Evolutionary conservation across 345 rosid species (phyloP).

Genomic region (Eucalyptus shirleyi): DNA sequence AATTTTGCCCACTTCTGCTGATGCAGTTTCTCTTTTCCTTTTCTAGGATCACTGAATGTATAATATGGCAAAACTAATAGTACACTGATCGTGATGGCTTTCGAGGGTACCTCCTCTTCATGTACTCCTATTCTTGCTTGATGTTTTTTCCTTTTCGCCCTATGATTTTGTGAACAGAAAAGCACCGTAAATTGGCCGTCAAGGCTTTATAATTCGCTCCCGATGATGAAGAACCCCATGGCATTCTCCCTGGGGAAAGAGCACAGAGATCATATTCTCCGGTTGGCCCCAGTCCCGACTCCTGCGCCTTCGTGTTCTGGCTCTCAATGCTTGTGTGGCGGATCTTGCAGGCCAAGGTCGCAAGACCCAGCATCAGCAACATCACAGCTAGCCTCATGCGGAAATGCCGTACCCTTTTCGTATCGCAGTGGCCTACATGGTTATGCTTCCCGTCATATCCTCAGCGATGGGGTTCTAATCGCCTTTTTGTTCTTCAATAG

Average conservation of each 20-base stretch:
- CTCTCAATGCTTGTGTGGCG: too few relatives aligned
- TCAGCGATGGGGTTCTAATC: too few relatives aligned
- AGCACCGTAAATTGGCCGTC: neutral
- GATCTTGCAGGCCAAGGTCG: neutral
- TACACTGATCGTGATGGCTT: too few relatives aligned
- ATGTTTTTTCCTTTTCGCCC: neutral
- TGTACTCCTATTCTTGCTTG: too few relatives aligned
- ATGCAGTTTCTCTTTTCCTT: too few relatives aligned
- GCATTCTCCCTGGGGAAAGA: neutral
- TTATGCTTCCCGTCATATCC: neutral
- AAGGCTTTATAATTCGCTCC: neutral
- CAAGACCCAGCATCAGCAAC: neutral
- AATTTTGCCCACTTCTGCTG: neutral
- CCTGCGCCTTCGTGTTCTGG: neutral
- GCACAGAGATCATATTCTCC: neutral
- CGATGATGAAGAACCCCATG: neutral
- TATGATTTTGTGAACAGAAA: neutral
- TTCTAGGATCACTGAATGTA: too few relatives aligned
- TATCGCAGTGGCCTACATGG: slow-evolving; percentile 5
- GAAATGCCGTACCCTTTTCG: slow-evolving; percentile 1
- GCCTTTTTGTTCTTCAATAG: too few relatives aligned
- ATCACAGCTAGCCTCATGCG: neutral
- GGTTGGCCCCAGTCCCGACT: neutral
- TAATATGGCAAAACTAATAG: too few relatives aligned
- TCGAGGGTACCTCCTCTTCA: too few relatives aligned